phyloP scores from a whole-genome alignment of 371 early-diverging fungal genomes.

The Parasitella parasitica region DNA sequence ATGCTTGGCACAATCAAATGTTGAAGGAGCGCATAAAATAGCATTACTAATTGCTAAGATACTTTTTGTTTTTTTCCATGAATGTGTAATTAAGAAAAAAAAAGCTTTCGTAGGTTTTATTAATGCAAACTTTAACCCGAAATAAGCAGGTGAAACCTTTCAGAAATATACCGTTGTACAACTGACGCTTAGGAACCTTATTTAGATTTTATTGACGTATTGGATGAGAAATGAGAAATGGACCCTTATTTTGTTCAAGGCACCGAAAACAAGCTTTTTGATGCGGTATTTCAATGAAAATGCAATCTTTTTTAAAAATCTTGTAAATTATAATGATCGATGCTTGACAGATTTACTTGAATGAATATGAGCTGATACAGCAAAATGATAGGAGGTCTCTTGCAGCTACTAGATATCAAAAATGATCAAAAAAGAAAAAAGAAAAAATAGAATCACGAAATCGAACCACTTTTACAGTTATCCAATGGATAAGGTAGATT shows the following conservation, averaged over 20 bases:
- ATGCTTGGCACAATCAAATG: neutral
- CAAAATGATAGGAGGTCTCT: neutral
- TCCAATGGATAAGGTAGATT: neutral
- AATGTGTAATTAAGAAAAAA: neutral
- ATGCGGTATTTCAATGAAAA: neutral
- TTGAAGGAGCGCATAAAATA: neutral
- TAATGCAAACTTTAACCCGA: neutral
- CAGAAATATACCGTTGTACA: neutral
- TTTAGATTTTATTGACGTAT: neutral
- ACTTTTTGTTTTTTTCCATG: neutral
- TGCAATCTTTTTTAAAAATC: no score
- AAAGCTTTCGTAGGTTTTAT: neutral
- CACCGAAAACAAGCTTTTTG: neutral
- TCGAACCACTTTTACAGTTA: neutral
- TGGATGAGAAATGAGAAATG: neutral
- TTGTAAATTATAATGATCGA: no score
- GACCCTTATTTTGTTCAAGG: neutral
- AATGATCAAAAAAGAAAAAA: neutral
- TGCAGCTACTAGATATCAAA: neutral
- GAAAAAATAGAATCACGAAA: neutral
- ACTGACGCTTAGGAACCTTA: neutral
- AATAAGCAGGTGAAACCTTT: neutral
- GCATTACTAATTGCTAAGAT: neutral
- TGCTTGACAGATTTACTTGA: no score
- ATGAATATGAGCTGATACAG: neutral